Conservation (phyloP, 306 rosid species). For the Betula pendula region DNA sequence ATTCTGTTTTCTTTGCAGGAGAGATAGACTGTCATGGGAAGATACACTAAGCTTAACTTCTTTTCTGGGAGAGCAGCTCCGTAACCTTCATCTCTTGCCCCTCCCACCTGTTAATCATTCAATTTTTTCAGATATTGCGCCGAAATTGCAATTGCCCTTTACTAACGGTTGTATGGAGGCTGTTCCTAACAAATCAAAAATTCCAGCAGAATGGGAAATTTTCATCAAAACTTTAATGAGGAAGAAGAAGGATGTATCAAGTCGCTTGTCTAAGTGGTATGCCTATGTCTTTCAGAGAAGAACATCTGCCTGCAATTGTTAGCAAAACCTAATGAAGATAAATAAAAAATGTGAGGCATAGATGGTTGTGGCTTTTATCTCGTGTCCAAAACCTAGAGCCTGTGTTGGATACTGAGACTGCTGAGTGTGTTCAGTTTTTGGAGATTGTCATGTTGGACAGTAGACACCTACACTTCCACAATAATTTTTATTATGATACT, state of each 20-base stretch:
- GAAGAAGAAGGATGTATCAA: conserved; percentile 64
- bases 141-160: conserved; percentile 29
- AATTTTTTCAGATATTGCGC: conserved; percentile 39
- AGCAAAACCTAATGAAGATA: conserved; percentile 5
- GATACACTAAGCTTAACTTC: conserved; percentile 72
- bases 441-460: neutral
- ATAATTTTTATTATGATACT: neutral
- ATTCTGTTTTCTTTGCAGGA: conserved; percentile 52
- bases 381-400: neutral
- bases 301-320: neutral
- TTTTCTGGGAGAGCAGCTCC: conserved; percentile 81
- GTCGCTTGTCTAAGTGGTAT: conserved; percentile 79
- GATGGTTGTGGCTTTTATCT: neutral
- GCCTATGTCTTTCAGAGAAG: conserved; percentile 8
- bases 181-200: conserved; percentile 45
- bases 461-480: neutral
- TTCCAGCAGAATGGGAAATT: conserved; percentile 66
- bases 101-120: conserved; percentile 54
- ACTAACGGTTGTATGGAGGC: conserved; percentile 32
- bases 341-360: neutral
- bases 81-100: conserved; percentile 82
- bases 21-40: conserved; percentile 63
- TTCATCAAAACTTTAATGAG: conserved; percentile 56
- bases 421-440: neutral
- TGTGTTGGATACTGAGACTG: neutral